phyloP scores from a whole-genome alignment of 768 basidiomycete species.

The Pisolithus tinctorius region DNA sequence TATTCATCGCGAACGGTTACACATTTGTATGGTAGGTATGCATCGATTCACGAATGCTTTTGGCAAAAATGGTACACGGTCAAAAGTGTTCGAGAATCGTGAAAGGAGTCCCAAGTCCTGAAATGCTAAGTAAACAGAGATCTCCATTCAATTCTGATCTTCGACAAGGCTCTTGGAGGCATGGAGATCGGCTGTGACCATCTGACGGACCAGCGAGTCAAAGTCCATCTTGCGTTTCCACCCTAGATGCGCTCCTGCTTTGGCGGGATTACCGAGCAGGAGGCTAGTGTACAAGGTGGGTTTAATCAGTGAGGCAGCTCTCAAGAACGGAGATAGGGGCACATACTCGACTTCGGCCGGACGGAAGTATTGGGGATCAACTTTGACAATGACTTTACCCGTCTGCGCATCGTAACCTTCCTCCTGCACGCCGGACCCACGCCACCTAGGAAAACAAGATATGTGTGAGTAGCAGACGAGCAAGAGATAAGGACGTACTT shows the following conservation, averaged over 20 bases:
- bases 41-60: not conserved
- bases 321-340: not conserved
- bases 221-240: slow-evolving; percentile 89
- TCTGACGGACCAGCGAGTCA: slow-evolving; percentile 80
- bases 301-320: not conserved
- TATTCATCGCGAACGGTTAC: not conserved
- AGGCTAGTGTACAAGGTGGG: slow-evolving; percentile 39
- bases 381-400: slow-evolving; percentile 68
- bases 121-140: not conserved
- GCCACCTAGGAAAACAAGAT: slow-evolving; percentile 51
- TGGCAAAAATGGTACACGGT: not conserved
- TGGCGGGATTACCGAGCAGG: slow-evolving; percentile 80
- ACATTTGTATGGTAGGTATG: not conserved
- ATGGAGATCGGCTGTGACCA: slow-evolving; percentile 80
- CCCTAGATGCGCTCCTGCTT: slow-evolving; percentile 81
- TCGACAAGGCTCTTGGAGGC: slow-evolving; percentile 70
- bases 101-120: not conserved
- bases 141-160: slow-evolving; percentile 60
- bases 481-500: slow-evolving; percentile 33
- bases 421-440: slow-evolving; percentile 68
- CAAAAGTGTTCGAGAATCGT: not conserved
- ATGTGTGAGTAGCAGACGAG: slow-evolving; percentile 1
- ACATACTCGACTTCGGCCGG: slow-evolving; percentile 92
- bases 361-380: slow-evolving; percentile 89
- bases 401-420: slow-evolving; percentile 68